Percentiles rank a stretch among this genome's conserved stretches.
These are phyloP conservation scores for Jaapia argillacea DNA, from an alignment of 768 basidiomycete genomes.

Conservation along the genomic window DNA sequence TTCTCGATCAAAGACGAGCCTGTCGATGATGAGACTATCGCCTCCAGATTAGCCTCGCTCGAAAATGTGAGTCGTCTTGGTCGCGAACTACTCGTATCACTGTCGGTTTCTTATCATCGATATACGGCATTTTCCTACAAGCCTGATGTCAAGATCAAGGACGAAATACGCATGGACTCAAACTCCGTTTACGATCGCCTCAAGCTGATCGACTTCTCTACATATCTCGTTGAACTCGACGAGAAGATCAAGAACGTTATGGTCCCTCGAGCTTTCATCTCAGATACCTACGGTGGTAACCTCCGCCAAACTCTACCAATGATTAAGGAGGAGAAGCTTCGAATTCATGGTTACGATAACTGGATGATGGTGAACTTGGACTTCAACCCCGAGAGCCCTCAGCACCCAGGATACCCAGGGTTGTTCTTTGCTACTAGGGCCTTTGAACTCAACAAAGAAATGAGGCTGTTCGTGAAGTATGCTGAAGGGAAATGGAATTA, in stretches of 20 bases:
- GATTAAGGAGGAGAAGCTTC: background rate
- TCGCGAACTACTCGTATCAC: too few relatives aligned
- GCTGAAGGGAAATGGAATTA: background rate
- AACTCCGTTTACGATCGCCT: background rate
- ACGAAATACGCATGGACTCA: too few relatives aligned
- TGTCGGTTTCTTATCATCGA: too few relatives aligned
- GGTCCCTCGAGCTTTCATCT: background rate
- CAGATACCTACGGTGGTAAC: background rate
- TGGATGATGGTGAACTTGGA: background rate
- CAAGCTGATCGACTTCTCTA: background rate
- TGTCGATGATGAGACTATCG: too few relatives aligned
- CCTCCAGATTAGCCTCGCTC: too few relatives aligned
- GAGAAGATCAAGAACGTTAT: background rate
- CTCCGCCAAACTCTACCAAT: background rate
- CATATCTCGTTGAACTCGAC: background rate
- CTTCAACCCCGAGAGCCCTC: background rate
- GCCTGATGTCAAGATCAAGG: too few relatives aligned
- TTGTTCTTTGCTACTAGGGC: background rate
- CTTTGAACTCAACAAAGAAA: background rate
- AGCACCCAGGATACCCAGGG: background rate
- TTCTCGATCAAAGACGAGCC: too few relatives aligned
- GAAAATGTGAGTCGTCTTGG: too few relatives aligned
- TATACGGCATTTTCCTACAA: too few relatives aligned
- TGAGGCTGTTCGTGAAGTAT: background rate
- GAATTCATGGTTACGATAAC: background rate